These are phyloP conservation scores for Sporisorium sorghi DNA, from an alignment of 1,284 basidiomycete genomes.

Conservation along the genomic window DNA sequence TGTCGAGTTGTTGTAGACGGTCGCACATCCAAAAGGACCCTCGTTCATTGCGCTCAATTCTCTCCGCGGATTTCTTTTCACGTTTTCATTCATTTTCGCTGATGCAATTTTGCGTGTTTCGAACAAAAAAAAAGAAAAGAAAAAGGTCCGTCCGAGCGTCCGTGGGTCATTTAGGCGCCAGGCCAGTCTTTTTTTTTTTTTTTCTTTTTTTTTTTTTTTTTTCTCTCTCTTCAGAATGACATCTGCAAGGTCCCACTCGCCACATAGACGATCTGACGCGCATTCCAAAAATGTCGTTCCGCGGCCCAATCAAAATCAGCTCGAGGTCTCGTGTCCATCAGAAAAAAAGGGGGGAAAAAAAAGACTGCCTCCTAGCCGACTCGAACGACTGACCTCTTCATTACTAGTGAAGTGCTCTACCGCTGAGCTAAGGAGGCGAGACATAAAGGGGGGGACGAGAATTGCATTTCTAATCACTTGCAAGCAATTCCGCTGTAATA, in stretches of 20 bases:
- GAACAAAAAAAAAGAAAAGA: not conserved
- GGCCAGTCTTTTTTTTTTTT: too few relatives aligned
- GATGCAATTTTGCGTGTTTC: not conserved
- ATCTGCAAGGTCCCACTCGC: slow-evolving; percentile 1
- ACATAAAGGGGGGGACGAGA: too few relatives aligned
- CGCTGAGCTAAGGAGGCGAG: slow-evolving; percentile 56
- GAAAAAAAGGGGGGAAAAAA: slow-evolving; percentile 8
- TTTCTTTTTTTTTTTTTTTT: too few relatives aligned
- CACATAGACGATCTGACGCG: slow-evolving; percentile 5
- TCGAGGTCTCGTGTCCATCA: too few relatives aligned
- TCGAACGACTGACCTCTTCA: slow-evolving; percentile 59
- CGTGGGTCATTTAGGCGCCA: too few relatives aligned
- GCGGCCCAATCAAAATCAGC: too few relatives aligned
- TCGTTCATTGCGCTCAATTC: too few relatives aligned
- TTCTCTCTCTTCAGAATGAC: not conserved
- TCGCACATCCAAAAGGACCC: not conserved
- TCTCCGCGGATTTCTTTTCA: not conserved
- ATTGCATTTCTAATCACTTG: too few relatives aligned
- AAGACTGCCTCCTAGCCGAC: slow-evolving; percentile 52
- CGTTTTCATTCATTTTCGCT: not conserved
- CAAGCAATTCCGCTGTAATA: too few relatives aligned
- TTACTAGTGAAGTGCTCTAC: slow-evolving; percentile 60
- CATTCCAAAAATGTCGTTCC: too few relatives aligned
- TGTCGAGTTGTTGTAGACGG: too few relatives aligned
- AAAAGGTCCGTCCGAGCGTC: not conserved